Base-by-base conservation (phyloP, 139 green algal genomes). In the Volvox africanus region DNA sequence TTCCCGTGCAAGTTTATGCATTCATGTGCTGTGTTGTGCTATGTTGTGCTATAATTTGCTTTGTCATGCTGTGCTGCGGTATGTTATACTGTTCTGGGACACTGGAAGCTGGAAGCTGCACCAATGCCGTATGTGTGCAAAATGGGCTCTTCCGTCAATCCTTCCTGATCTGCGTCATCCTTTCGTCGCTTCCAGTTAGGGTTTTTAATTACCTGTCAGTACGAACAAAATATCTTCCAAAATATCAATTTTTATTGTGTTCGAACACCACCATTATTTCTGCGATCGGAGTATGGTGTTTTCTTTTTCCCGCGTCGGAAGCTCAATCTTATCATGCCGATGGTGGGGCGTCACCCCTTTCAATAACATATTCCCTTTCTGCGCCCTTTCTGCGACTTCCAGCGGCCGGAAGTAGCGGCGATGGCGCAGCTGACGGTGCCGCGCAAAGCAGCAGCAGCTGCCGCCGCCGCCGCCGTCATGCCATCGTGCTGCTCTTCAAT, bases 401-500 rank as follows among this genome's bases (percentile, higher is more conserved):
- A 55, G 44, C 44, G 44, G 44, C 44, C 44, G 44, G 44, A 55
- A 9, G 44, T 55, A 9, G 44, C 44, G 44, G 44, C 44, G 44
- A 55, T 5, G 44, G 44, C 44, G 9, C 5, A 5, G 44, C 44
- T 55, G 44, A 55, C 44, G 44, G 44, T 14, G 28, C 69, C 50
- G 86, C 35, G 88, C 92, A 30, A 85, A 86, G 67, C 68, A 89
- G 80, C 68, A 82, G 30, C 33, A 44, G 88, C 55, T 21, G 81
- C 26, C 62, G 65, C 44, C 19, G 24, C 26, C 69, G 77, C 81
- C 93, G 86, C 80, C 82, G 44, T 92, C 95, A 78, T 86, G 35
- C 21, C 61, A 68, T 26, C 28, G 91, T 99, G 19, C 95, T 99
- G 36, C 80, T 99, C 18, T 99, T 99, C 97, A 98, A 99, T 94